Percentiles rank a stretch among this genome's conserved stretches.
phyloP scores from a whole-genome alignment of 2,329 filamentous ascomycete genomes.

The Exophiala calicioides region DNA sequence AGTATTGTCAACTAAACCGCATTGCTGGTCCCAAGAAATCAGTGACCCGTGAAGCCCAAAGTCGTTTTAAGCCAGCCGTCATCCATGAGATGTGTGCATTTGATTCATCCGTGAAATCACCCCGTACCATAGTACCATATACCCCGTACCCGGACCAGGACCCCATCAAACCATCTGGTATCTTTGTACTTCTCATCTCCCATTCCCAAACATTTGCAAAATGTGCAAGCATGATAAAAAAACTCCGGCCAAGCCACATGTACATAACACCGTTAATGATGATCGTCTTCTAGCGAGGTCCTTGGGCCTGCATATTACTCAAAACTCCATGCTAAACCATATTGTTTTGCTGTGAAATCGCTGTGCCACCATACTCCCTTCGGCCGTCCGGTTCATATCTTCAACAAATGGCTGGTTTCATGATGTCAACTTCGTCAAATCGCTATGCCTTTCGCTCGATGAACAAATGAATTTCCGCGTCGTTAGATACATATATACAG shows the following conservation, averaged over 20 bases:
- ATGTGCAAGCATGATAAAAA: constrained; percentile 15
- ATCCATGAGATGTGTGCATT: constrained; percentile 26
- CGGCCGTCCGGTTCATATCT: constrained; percentile 21
- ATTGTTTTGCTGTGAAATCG: constrained; percentile 26
- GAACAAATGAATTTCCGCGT: constrained; percentile 20
- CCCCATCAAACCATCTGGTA: constrained; percentile 22
- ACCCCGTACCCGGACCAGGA: constrained; percentile 21
- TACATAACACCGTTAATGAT: constrained; percentile 21
- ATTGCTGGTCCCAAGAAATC: constrained; percentile 15
- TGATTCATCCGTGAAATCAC: constrained; percentile 16
- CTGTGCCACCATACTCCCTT: constrained; percentile 31
- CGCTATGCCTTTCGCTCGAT: constrained; percentile 31
- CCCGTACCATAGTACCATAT: no score
- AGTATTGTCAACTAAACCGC: constrained; percentile 20
- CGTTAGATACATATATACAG: constrained; percentile 29
- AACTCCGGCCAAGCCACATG: constrained; percentile 18
- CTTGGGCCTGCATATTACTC: constrained; percentile 24
- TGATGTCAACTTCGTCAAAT: constrained; percentile 33
- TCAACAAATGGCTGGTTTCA: constrained; percentile 31
- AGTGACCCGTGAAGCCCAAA: constrained; percentile 13
- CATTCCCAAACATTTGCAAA: constrained; percentile 14
- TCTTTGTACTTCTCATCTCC: constrained; percentile 22
- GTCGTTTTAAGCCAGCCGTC: constrained; percentile 26
- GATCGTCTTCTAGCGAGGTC: constrained; percentile 29
- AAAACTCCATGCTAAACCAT: constrained; percentile 31